Percentiles rank a stretch among this genome's conserved stretches.
phyloP scores from a whole-genome alignment of 1,139 yeast species.

The Magnusiomyces ingens region DNA sequence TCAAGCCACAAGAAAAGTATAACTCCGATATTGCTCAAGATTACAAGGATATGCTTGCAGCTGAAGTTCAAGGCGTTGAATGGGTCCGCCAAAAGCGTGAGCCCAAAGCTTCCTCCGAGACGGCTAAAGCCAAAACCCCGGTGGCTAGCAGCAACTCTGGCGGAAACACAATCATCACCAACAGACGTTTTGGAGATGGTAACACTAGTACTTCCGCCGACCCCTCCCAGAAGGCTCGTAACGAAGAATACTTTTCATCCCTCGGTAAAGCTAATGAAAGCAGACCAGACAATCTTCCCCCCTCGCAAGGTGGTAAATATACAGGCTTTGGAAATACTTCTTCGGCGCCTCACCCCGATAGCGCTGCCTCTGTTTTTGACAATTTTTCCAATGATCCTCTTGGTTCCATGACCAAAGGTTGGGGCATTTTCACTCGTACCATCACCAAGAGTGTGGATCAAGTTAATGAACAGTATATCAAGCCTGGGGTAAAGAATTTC shows the following conservation, averaged over 20 bases:
- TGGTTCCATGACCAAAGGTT: slow-evolving; percentile 83
- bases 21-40: slow-evolving; percentile 91
- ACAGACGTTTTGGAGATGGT: slow-evolving; percentile 7
- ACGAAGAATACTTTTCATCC: slow-evolving; percentile 75
- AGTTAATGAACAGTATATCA: slow-evolving; percentile 80
- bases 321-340: slow-evolving; percentile 88
- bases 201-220: slow-evolving; percentile 21
- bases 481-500: slow-evolving; percentile 77
- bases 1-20: slow-evolving; percentile 70
- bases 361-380: slow-evolving; percentile 44
- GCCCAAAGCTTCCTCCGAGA: slow-evolving; percentile 26
- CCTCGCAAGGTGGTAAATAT: slow-evolving; percentile 91
- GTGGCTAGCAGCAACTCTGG: slow-evolving; percentile 15
- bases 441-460: slow-evolving; percentile 79
- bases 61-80: slow-evolving; percentile 65
- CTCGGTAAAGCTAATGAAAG: slow-evolving; percentile 66
- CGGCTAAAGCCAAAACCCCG: slow-evolving; percentile 10
- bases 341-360: slow-evolving; percentile 30
- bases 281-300: slow-evolving; percentile 76
- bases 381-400: slow-evolving; percentile 80
- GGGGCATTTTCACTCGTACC: slow-evolving; percentile 84
- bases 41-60: slow-evolving; percentile 73
- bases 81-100: slow-evolving; percentile 63
- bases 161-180: slow-evolving; percentile 19
- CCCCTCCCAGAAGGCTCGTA: slow-evolving; percentile 47